These are phyloP conservation scores for Nephelium lappaceum DNA, from an alignment of 345 rosid species.

Conservation along the genomic window DNA sequence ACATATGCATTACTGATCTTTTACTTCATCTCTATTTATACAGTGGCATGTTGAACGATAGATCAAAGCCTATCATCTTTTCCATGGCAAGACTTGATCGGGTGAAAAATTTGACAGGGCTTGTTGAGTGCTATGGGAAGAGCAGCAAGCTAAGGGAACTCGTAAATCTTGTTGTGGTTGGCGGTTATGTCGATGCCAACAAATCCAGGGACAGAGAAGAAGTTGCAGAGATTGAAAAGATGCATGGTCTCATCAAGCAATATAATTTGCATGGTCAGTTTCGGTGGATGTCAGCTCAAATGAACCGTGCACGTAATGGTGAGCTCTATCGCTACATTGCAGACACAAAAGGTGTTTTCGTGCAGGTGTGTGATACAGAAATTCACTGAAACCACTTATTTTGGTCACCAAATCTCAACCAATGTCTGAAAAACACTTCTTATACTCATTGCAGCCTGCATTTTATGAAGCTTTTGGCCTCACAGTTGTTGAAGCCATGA, in stretches of 20 bases:
- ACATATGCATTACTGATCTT: conserved; percentile 1
- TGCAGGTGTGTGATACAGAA: conserved; percentile 32
- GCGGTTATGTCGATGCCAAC: conserved; percentile 47
- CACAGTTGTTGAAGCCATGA: conserved; percentile 60
- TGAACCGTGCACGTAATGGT: conserved; percentile 59
- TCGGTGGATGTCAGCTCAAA: conserved; percentile 58
- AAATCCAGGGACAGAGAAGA: conserved; percentile 57
- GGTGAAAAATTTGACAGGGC: conserved; percentile 62
- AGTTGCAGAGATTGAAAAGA: conserved; percentile 51
- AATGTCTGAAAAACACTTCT: conserved; percentile 1
- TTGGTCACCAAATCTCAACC: background rate
- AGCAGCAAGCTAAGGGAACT: conserved; percentile 46
- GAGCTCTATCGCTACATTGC: conserved; percentile 63
- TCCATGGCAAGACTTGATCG: conserved; percentile 72
- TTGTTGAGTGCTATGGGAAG: conserved; percentile 57
- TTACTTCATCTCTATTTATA: conserved; percentile 16
- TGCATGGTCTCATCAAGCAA: conserved; percentile 46
- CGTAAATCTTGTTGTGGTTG: conserved; percentile 52
- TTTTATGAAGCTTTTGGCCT: conserved; percentile 65
- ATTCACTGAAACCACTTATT: background rate
- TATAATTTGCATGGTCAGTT: conserved; percentile 54
- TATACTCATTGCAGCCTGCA: conserved; percentile 42
- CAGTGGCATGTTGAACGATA: conserved; percentile 50
- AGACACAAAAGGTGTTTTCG: conserved; percentile 52
- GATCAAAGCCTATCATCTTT: conserved; percentile 57